Base-by-base conservation (phyloP, 208 protist genomes). In the Leishmania arabica region DNA sequence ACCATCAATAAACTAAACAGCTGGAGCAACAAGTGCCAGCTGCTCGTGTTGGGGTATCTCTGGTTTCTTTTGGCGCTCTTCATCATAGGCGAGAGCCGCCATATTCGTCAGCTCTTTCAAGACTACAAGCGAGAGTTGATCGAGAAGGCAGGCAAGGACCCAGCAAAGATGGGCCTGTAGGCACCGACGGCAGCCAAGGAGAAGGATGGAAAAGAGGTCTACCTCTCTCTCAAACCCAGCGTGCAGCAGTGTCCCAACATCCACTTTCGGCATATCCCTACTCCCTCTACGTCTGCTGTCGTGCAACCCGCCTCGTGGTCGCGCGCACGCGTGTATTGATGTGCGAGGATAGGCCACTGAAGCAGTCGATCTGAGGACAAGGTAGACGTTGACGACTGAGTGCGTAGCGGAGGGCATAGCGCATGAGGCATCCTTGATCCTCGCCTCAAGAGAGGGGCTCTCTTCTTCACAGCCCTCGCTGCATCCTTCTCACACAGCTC, bases 41-140 rank as follows among this genome's bases (percentile, higher is more conserved):
- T 89, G 53, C 73, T 92, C n/a, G 91, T 86, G 42, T 80, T 97
- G 42, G 80, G 79, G 31, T 97, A 97, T 73, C 54, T 97, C 27
- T 97, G 93, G 92, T 87, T 93, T 73, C 88, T 97, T 68, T 89
- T 95, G 53, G 81, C 79, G 34, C 80, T 97, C 34, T 92, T 95
- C 80, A 74, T 97, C 31, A 34, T 91, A 42, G 92, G 91, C 60
- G 91, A 95, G 81, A 88, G 82, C 45, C 85, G 81, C 54, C 90
- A 93, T 69, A 42, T 94, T 45, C 81, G 91, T 49, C 70, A 53
- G 15, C 80, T 94, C 75, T 97, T 95, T 78, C 81, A 91, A 47
- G 92, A 95, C 69, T 97, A 95, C 82, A 95, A 94, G 79, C 83
- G 88, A 15, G 93, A 95, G 70, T 89, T 95, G 78, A 88, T 93